phyloP scores from a whole-genome alignment of 192 early-diverging fungal genomes.

The Spizellomyces sp. region DNA sequence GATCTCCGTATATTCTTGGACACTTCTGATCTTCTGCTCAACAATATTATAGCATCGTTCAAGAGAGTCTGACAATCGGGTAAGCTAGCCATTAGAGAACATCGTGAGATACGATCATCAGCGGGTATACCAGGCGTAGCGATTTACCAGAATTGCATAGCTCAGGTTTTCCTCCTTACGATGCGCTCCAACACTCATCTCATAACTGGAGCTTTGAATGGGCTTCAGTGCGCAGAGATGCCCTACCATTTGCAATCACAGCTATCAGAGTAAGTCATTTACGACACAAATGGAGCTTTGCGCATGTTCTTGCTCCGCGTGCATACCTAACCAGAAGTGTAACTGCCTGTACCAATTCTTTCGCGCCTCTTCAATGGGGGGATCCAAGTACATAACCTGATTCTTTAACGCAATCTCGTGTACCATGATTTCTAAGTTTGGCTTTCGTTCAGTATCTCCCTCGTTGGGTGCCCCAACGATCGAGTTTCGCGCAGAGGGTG shows the following conservation, averaged over 20 bases:
- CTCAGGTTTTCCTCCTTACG: constrained; percentile 13
- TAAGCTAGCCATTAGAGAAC: no score
- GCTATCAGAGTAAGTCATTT: not conserved
- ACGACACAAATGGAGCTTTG: not conserved
- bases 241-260: constrained; percentile 38
- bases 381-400: constrained; percentile 96
- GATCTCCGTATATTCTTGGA: constrained; percentile 82
- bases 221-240: constrained; percentile 82
- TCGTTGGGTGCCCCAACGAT: no score
- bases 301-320: not conserved
- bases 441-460: not conserved
- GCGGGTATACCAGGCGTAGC: no score
- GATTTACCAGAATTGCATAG: constrained; percentile 11
- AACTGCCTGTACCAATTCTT: constrained; percentile 86
- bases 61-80: constrained; percentile 61
- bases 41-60: constrained; percentile 81
- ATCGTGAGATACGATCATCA: no score
- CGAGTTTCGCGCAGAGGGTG: not conserved
- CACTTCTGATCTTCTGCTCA: constrained; percentile 74
- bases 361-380: constrained; percentile 93
- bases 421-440: constrained; percentile 55
- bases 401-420: constrained; percentile 91
- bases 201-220: constrained; percentile 89
- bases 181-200: constrained; percentile 63
- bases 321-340: constrained; percentile 81